These are phyloP conservation scores for Nidularia pulvinata DNA, from an alignment of 768 basidiomycete genomes.

Conservation along the genomic window DNA sequence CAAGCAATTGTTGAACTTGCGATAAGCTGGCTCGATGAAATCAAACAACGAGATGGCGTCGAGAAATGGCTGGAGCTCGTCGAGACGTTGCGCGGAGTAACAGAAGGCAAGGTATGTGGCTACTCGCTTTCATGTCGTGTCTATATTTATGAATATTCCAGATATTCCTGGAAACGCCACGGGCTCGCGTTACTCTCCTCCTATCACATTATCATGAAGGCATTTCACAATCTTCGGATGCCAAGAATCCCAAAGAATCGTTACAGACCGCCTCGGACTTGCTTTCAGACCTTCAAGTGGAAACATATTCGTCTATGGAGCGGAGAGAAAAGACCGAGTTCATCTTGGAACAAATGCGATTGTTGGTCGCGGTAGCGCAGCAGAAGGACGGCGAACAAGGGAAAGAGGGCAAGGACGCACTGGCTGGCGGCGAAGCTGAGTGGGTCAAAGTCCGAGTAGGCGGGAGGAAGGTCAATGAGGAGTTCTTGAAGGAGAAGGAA, in stretches of 20 bases:
- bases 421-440: constrained; percentile 80
- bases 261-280: constrained; percentile 89
- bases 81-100: constrained; percentile 87
- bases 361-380: constrained; percentile 77
- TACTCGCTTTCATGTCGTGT: too few species aligned
- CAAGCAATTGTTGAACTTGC: constrained; percentile 91
- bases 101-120: constrained; percentile 93
- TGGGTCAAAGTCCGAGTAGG: constrained; percentile 95
- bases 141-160: constrained; percentile 21
- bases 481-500: constrained; percentile 84
- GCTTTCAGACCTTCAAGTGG: constrained; percentile 94
- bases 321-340: constrained; percentile 98
- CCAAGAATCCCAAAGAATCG: constrained; percentile 61
- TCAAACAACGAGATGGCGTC: constrained; percentile 65
- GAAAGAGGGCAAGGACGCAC: constrained; percentile 59
- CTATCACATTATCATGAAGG: constrained; percentile 87
- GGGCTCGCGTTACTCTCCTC: constrained; percentile 90
- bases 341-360: constrained; percentile 95
- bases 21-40: constrained; percentile 79
- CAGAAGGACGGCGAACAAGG: constrained; percentile 72
- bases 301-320: constrained; percentile 99
- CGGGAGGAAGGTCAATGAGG: constrained; percentile 91
- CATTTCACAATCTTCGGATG: constrained; percentile 44
- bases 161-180: constrained; percentile 97
- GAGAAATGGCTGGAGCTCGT: constrained; percentile 87